Base-by-base conservation (phyloP, 257 asterid species). In the Gentiana straminea region DNA sequence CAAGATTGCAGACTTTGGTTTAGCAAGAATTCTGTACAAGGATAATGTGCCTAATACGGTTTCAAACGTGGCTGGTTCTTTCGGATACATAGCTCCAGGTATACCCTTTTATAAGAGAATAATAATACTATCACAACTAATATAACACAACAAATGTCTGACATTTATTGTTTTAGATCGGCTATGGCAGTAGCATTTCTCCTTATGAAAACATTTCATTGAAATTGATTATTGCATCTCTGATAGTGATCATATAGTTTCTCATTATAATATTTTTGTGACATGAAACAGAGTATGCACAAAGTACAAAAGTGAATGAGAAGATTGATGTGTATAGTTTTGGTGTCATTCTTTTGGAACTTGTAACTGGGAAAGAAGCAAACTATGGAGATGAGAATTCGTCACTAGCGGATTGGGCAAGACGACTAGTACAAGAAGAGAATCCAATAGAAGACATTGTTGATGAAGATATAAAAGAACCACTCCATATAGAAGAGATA, bases 251-350 rank as follows among this genome's bases (percentile, higher is more conserved):
- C 33, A 24, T 37, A 38, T 33, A 35, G 3, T 51, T 45, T 2
- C 12, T 2, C 35, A 15, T 41, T 41, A 1, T 11, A 12, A 15
- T 46, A 66, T 37, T 47, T 49, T 38, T 11, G 50, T 7, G 3
- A 35, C 54, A 41, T 74, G 58, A 24, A 24, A 24, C 87, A 91
- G 98, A 91, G 71, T 91, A 87, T 48, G 85, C 87, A 4, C 82
- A 74, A 8, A 84, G 89, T 9, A 72, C 76, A 33, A 75, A 82
- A 75, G 96, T 79, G 69, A 78, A 65, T 5, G 96, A 87, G 86
- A 91, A 87, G 84, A 70, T 87, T 35, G 98, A 91, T 41, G 96
- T 91, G 54, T 91, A 77, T 57, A 79, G 96, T 53, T 91, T 84
- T 36, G 98, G 98, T 7, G 96, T 84, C 61, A 59, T 91, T 56